phyloP scores from a whole-genome alignment of 768 basidiomycete species.

The Clitopilus hobsonii region DNA sequence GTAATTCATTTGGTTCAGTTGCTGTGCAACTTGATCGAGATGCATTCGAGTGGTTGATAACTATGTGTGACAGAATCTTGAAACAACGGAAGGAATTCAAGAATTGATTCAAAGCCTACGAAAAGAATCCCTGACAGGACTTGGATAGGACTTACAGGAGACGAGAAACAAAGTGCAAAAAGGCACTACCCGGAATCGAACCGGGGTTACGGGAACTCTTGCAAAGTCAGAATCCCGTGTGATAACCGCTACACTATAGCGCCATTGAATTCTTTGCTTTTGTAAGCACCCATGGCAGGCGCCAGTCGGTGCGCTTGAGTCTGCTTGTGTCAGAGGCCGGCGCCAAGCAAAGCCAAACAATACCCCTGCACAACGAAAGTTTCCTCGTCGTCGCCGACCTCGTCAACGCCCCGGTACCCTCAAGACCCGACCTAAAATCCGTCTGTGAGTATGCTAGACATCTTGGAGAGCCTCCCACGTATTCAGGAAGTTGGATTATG shows the following conservation, averaged over 20 bases:
- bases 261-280: neutral
- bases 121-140: too few relatives aligned
- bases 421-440: conserved; percentile 33
- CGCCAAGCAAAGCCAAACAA: conserved; percentile 10
- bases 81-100: too few relatives aligned
- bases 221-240: neutral
- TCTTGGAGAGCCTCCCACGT: conserved; percentile 13
- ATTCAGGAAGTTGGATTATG: conserved; percentile 15
- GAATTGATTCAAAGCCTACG: too few relatives aligned
- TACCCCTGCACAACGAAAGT: conserved; percentile 14
- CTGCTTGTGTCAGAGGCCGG: neutral
- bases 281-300: neutral
- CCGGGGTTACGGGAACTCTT: neutral
- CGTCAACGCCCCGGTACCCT: conserved; percentile 37
- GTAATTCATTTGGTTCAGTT: too few relatives aligned
- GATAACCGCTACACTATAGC: conserved; percentile 1
- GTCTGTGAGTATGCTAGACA: conserved; percentile 31
- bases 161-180: neutral
- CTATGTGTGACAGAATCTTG: too few relatives aligned
- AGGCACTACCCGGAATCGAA: neutral
- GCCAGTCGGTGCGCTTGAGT: neutral
- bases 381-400: conserved; percentile 12
- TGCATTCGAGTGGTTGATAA: too few relatives aligned
- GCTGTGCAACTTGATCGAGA: too few relatives aligned
- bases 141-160: neutral